phyloP scores from a whole-genome alignment of 1,284 basidiomycete genomes.

The Trametes hirsuta region DNA sequence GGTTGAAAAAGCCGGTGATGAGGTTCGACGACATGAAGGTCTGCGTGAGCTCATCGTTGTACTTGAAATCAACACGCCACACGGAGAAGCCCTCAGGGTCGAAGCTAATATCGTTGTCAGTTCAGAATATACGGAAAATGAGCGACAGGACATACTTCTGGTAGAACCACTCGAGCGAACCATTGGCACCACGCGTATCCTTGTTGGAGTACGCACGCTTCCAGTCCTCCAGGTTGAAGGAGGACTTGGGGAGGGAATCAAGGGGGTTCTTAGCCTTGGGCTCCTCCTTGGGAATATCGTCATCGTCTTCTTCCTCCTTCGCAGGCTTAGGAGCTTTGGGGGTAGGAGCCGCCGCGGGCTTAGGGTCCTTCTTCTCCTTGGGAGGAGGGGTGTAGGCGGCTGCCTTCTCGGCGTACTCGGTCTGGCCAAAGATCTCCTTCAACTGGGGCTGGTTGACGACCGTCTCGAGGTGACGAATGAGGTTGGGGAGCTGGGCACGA shows the following conservation, averaged over 20 bases:
- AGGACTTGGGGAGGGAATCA: conserved; percentile 88
- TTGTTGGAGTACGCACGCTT: conserved; percentile 98
- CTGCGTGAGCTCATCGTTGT: conserved; percentile 92
- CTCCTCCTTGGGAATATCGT: conserved; percentile 61
- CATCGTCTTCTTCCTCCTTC: conserved; percentile 62
- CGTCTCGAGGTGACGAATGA: conserved; percentile 84
- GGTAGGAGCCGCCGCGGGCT: conserved; percentile 49
- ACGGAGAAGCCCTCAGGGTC: conserved; percentile 91
- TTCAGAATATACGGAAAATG: not conserved
- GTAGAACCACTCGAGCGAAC: conserved; percentile 89
- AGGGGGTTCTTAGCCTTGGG: conserved; percentile 94
- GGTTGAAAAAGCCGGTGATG: conserved; percentile 95
- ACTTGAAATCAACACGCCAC: conserved; percentile 96
- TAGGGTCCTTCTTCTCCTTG: conserved; percentile 61
- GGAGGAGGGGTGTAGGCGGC: conserved; percentile 75
- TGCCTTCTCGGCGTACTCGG: conserved; percentile 73
- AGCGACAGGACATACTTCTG: conserved; percentile 61
- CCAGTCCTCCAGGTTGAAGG: conserved; percentile 97
- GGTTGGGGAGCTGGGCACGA: conserved; percentile 75
- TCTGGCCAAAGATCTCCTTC: conserved; percentile 65
- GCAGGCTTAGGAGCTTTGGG: conserved; percentile 62
- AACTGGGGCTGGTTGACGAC: conserved; percentile 82
- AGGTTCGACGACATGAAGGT: conserved; percentile 92
- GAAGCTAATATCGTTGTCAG: conserved; percentile 55
- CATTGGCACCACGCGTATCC: conserved; percentile 82